Conservation (phyloP, 2,329 filamentous ascomycete species). For the Rhytidhysteron rufulum region DNA sequence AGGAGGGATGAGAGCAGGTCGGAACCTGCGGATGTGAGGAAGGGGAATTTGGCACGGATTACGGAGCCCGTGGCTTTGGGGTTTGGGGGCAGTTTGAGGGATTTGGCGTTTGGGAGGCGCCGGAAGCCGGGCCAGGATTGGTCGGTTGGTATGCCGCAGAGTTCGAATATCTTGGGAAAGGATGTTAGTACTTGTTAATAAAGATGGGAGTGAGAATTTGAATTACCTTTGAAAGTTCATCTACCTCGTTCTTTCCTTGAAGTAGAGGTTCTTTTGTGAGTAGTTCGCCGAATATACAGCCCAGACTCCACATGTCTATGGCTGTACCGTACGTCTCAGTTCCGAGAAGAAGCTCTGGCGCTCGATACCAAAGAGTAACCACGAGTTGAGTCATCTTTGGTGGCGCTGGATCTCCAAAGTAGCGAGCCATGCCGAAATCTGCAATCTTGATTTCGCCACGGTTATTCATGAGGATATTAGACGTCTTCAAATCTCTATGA, state of each 20-base stretch:
- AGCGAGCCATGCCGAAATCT: slow-evolving; percentile 96
- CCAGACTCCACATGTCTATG: slow-evolving; percentile 93
- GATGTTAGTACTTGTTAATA: neutral
- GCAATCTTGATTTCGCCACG: slow-evolving; percentile 92
- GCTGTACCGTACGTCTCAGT: slow-evolving; percentile 68
- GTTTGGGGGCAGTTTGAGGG: slow-evolving; percentile 59
- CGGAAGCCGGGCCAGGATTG: slow-evolving; percentile 83
- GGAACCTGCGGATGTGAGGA: slow-evolving; percentile 72
- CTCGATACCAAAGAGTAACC: slow-evolving; percentile 94
- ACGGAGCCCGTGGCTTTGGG: slow-evolving; percentile 45
- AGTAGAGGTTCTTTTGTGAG: slow-evolving; percentile 78
- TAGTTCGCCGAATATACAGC: slow-evolving; percentile 93
- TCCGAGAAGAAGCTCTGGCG: slow-evolving; percentile 85
- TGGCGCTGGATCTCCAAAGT: slow-evolving; percentile 68
- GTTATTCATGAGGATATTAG: slow-evolving; percentile 80
- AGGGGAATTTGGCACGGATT: slow-evolving; percentile 74
- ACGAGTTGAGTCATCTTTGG: slow-evolving; percentile 84
- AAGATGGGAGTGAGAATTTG: slow-evolving; percentile 12
- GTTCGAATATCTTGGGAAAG: slow-evolving; percentile 66
- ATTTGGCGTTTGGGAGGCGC: slow-evolving; percentile 79
- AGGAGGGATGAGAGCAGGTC: slow-evolving; percentile 67
- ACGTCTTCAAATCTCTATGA: slow-evolving; percentile 44
- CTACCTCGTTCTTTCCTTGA: slow-evolving; percentile 88
- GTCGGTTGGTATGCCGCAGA: slow-evolving; percentile 82
- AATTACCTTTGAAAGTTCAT: slow-evolving; percentile 68